A percentile compares a stretch with the other conserved stretches of the same genome.
Conservation (phyloP, 306 rosid genomes). For the Ceratonia siliqua region DNA sequence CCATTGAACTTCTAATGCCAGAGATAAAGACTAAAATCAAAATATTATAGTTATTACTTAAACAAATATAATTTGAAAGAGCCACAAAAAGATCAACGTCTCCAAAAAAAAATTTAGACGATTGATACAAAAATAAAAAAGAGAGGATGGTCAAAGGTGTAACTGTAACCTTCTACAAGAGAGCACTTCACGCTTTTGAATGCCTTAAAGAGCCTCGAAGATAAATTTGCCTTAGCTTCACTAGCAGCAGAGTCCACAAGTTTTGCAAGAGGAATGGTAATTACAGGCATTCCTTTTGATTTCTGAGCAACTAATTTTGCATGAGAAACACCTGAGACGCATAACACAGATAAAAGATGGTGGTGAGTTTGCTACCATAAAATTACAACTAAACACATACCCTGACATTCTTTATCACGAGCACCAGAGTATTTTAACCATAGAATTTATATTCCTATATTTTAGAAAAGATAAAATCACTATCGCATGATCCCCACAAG, state of each 20-base stretch:
- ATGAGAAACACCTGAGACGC: conserved; percentile 47
- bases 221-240: conserved; percentile 59
- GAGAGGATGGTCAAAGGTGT: background rate
- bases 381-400: conserved; percentile 17
- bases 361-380: conserved; percentile 23
- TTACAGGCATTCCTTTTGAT: conserved; percentile 86
- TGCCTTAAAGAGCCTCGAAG: conserved; percentile 63
- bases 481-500: background rate
- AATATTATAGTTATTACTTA: conserved; percentile 7
- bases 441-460: background rate
- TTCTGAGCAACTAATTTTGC: conserved; percentile 80
- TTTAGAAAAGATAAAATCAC: conserved; percentile 7
- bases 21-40: conserved; percentile 8
- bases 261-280: conserved; percentile 67
- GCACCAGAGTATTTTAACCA: conserved; percentile 24
- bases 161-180: conserved; percentile 49
- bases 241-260: conserved; percentile 63
- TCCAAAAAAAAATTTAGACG: background rate
- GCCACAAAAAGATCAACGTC: conserved; percentile 19
- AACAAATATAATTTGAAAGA: conserved; percentile 11
- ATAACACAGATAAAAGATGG: conserved; percentile 9
- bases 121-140: background rate
- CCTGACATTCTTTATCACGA: conserved; percentile 18
- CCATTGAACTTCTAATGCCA: background rate
- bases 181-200: conserved; percentile 48